Base-by-base conservation (phyloP, 2,329 filamentous ascomycete genomes). In the Cytospora schulzeri region DNA sequence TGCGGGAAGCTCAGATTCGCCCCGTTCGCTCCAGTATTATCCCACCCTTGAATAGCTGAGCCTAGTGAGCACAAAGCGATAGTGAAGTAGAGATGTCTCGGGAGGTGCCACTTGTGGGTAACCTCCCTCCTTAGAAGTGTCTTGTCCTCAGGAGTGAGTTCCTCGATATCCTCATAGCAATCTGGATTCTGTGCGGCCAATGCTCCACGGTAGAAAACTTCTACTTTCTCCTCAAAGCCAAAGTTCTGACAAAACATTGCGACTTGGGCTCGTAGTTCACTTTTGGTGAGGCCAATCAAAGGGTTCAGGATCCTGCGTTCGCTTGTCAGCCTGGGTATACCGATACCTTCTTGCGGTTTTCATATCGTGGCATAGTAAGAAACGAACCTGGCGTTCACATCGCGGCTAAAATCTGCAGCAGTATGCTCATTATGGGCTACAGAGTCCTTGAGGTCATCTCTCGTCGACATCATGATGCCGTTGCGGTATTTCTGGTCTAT, bases 151-250 rank as follows among this genome's bases (percentile, higher is more conserved):
- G 79, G 80, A 22, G 81, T 77, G 63, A 88, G 84, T 71, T 90
- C 88, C 6, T 74, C 76, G 50, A 92, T 81, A 41, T 82, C 78
- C 66, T 91, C 88, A 72, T 79, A 91, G 41, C 81, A 79, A 12
- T 78, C 77, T 0, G 89, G 90, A 69, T 89, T 85, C 73, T 91
- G 89, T 2, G 91, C 91, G 24, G 93, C 83, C 12, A 93, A 80
- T 3, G 91, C 91, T 38, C 90, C 91, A 71, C 88, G 89, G 60
- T 83, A 80, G 60, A 93, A 80, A 22, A 89, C 72, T 3, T 78
- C 76, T 1, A 85, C 76, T 68, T 88, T 81, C 57, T 89, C 83
- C 1, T 77, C 75, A 28, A 93, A 79, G 41, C 81, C 81, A 69
- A 88, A 84, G 54, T 82, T 77, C 14, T 78, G 77, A 53, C 87